Base-by-base conservation (phyloP, 2,329 filamentous ascomycete species). In the Botrytis porri region DNA sequence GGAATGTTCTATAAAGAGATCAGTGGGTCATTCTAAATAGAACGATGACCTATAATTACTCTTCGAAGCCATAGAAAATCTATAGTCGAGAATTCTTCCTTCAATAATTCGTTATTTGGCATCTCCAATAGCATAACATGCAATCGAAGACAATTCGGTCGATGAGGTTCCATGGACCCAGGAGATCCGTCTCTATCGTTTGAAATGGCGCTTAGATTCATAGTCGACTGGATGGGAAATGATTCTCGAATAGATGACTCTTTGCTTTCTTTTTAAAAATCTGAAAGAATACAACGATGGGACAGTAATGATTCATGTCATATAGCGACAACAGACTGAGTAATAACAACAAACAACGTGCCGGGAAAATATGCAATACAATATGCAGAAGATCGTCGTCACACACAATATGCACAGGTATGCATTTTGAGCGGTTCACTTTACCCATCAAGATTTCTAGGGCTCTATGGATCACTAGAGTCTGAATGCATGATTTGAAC, bases 61-160 rank as follows among this genome's bases (percentile, higher is more conserved):
- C 45, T 66, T 66, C 22, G 14, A 48, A 66, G 45, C 64, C 64
- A 66, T 6, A 54, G 9, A 16, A 54, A 29, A 54, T 51, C 32
- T 35, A 66, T 39, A 32, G 14, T 54, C 29, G 64, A 54, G 54
- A 66, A 66, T 16, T 20, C 64, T 54, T 66, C 45, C 16, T 51
- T 54, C 25, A 66, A n/a, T 29, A 7, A 45, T 39, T 54, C 12
- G 8, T 5, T 37, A 51, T 54, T n/a, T 66, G 45, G 25, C 32
- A 66, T 66, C 64, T 54, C 32, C 16, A 66, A 39, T 4, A 66
- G 35, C 45, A 66, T 66, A 54, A 66, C 32, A 37, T 66, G 35
- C 5, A 39, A 32, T 10, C 45, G 45, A 32, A 66, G 32, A 35
- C n/a, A n/a, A 35, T 66, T 39, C 29, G 64, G 25, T 39, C 8